Percentiles rank a stretch among this genome's conserved stretches.
Evolutionary conservation across 441 rosid genomes (phyloP).

Genomic region (Pelargonium cotyledonis): DNA sequence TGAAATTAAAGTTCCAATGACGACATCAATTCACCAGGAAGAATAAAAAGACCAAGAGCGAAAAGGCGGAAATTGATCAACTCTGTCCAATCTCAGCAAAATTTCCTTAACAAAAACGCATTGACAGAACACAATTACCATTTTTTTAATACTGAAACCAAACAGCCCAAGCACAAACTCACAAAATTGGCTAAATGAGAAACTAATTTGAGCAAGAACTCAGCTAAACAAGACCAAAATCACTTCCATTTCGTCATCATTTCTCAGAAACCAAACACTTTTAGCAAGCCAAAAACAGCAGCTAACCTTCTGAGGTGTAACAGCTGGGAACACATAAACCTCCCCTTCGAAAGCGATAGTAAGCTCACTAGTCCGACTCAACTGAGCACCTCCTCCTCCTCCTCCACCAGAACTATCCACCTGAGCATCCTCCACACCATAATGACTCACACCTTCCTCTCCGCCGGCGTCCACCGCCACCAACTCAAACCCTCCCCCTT

Average conservation of each 20-base stretch:
- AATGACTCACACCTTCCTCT: neutral
- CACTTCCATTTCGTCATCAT: too few species aligned
- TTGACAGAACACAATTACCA: neutral
- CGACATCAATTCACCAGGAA: too few species aligned
- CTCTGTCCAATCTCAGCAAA: too few species aligned
- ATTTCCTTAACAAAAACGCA: neutral
- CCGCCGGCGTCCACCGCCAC: neutral
- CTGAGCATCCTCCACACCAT: slow-evolving; percentile 5
- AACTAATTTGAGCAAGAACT: too few species aligned
- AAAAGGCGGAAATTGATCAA: too few species aligned
- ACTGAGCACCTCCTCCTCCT: slow-evolving; percentile 8
- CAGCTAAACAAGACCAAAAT: neutral
- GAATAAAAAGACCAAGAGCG: too few species aligned
- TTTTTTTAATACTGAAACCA: too few species aligned
- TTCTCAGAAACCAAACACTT: neutral
- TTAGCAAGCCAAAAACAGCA: neutral
- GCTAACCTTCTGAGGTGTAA: slow-evolving; percentile 35
- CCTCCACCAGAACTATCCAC: neutral
- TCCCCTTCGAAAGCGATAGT: slow-evolving; percentile 43
- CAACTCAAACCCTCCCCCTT: slow-evolving; percentile 14
- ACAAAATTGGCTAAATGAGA: too few species aligned
- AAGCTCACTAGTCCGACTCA: slow-evolving; percentile 38
- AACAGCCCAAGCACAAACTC: too few species aligned
- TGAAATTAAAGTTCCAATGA: neutral
- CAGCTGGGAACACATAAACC: slow-evolving; percentile 43